These are phyloP conservation scores for Vigna hirtella DNA, from an alignment of 306 rosid genomes.

Conservation along the genomic window DNA sequence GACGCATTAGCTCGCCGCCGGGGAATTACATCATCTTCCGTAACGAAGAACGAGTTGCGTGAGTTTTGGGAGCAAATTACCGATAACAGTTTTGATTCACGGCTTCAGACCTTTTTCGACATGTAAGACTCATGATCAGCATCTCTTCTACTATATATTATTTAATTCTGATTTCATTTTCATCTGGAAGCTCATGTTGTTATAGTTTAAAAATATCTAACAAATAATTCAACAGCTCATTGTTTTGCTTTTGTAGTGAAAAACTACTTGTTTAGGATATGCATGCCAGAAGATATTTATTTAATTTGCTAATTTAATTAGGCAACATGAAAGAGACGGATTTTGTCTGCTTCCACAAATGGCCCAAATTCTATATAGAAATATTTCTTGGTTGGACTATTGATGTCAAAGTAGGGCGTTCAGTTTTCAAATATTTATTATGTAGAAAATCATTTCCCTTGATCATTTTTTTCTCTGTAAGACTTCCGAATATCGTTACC, in stretches of 20 bases:
- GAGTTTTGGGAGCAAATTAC: slow-evolving; percentile 92
- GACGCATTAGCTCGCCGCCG: slow-evolving; percentile 83
- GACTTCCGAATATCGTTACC: neutral
- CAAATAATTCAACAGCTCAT: neutral
- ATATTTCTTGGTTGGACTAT: slow-evolving; percentile 22
- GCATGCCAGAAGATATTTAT: slow-evolving; percentile 23
- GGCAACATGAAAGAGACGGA: slow-evolving; percentile 29
- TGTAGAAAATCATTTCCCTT: neutral
- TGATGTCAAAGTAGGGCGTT: slow-evolving; percentile 11
- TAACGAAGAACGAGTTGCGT: slow-evolving; percentile 63
- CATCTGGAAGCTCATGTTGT: neutral
- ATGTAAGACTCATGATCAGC: slow-evolving; percentile 55
- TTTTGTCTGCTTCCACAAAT: neutral
- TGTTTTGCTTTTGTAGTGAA: neutral
- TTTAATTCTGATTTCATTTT: neutral
- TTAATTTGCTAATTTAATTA: neutral
- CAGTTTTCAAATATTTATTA: slow-evolving; percentile 9
- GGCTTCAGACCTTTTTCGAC: slow-evolving; percentile 90
- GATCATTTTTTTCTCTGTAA: neutral
- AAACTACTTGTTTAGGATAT: slow-evolving; percentile 5
- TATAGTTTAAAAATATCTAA: neutral
- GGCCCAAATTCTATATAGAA: neutral
- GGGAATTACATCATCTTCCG: slow-evolving; percentile 59
- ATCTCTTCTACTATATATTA: neutral
- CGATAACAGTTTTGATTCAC: slow-evolving; percentile 83